Base-by-base conservation (phyloP, 2,329 filamentous ascomycete genomes). In the Cytospora mali region DNA sequence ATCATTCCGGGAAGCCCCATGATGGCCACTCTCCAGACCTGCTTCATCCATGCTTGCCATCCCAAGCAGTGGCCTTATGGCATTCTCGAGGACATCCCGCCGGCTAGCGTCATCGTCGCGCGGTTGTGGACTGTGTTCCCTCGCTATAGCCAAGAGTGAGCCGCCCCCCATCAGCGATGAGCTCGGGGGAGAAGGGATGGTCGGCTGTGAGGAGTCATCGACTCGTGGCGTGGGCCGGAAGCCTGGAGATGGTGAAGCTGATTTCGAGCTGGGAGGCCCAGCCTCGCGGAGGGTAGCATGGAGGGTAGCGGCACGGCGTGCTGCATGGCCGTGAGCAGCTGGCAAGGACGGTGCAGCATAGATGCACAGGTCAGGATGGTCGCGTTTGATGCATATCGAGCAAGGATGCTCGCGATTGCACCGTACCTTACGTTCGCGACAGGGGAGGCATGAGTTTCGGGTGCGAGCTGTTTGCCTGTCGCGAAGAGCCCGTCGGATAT, bases 391-490 rank as follows among this genome's bases (percentile, higher is more conserved):
- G 21, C 42, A 46, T 23, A n/a, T 46, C 10, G 13, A 23, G 42
- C 42, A 46, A 3, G 42, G 42, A 23, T 46, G 42, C 42, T 46
- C 42, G 42, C 42, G 42, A 46, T 46, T 46, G 42, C 42, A 46
- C 42, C 42, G 42, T 13, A 46, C 42, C 21, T 46, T 46, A 9
- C 42, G 42, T 46, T 46, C 42, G n/a, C 42, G 42, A 46, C 42
- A 46, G 5, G 42, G 42, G n/a, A 46, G 42, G 42, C 42, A 46
- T 2, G 42, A 46, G n/a, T 46, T 46, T 4, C 42, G 42, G 21
- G n/a, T 46, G 42, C 42, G 42, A 46, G 42, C 42, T 46, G 42
- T 46, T 23, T 46, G 42, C n/a, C 42, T 46, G 21, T 46, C 42
- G 18, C 42, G 42, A 23, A 46, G 42, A 11, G 11, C n/a, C 42